These are phyloP conservation scores for Kodamaea neixiangensis DNA, from an alignment of 805 yeast genomes.

Conservation along the genomic window DNA sequence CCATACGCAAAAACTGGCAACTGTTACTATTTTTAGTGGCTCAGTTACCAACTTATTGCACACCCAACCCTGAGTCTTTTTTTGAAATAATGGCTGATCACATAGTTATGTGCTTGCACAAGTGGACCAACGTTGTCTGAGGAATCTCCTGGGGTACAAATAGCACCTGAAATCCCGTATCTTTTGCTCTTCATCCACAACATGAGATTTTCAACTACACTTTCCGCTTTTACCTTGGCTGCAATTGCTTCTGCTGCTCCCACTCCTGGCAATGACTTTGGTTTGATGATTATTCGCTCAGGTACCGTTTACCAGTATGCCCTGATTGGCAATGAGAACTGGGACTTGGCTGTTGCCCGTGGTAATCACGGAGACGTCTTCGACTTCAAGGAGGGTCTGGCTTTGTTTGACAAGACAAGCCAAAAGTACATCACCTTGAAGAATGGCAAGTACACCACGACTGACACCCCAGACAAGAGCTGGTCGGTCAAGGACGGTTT, in stretches of 20 bases:
- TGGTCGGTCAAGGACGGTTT: constrained; percentile 15
- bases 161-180: not conserved
- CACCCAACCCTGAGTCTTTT: not conserved
- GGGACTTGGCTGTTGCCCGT: constrained; percentile 13
- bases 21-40: not conserved
- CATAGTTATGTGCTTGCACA: not conserved
- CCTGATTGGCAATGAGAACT: constrained; percentile 11
- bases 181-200: not conserved
- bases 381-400: constrained; percentile 24
- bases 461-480: constrained; percentile 12
- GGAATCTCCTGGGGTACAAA: not conserved
- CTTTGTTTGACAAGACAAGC: constrained; percentile 21
- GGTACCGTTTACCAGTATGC: constrained; percentile 28
- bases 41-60: not conserved
- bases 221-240: constrained; percentile 22
- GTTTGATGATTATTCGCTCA: constrained; percentile 24
- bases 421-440: constrained; percentile 19
- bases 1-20: not conserved
- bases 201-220: constrained; percentile 11
- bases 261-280: constrained; percentile 12
- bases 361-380: constrained; percentile 16
- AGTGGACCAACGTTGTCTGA: not conserved
- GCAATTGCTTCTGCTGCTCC: constrained; percentile 25
- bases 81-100: not conserved
- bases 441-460: constrained; percentile 8